phyloP scores from a whole-genome alignment of 1,284 basidiomycete species.

The Singerocomus rubriflavus region DNA sequence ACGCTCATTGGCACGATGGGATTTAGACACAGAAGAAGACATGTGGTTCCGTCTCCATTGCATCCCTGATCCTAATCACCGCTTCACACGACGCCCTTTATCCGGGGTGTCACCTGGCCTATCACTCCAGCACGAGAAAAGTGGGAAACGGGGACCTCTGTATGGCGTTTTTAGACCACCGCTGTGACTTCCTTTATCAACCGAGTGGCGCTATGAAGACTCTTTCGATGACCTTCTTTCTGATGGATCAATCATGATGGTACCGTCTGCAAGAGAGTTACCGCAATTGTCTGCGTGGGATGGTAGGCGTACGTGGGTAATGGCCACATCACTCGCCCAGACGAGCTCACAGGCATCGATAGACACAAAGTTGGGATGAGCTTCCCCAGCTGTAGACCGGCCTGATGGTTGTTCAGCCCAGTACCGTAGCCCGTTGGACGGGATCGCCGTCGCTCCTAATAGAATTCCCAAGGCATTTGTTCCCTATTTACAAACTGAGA shows the following conservation, averaged over 20 bases:
- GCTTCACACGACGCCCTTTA: not conserved
- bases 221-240: not conserved
- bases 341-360: too few species aligned
- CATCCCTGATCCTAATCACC: not conserved
- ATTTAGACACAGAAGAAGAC: slow-evolving; percentile 3
- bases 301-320: not conserved
- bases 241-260: not conserved
- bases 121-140: not conserved
- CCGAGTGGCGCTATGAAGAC: not conserved
- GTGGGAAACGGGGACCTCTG: too few species aligned
- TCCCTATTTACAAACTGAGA: slow-evolving; percentile 17
- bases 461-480: slow-evolving; percentile 17
- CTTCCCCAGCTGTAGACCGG: not conserved
- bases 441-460: not conserved
- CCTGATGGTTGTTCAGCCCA: not conserved
- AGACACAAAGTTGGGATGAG: not conserved
- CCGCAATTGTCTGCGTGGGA: not conserved
- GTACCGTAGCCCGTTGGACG: not conserved
- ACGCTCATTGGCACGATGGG: slow-evolving; percentile 13
- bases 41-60: not conserved
- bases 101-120: not conserved
- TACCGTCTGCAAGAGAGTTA: too few species aligned
- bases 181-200: not conserved
- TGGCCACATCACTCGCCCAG: not conserved
- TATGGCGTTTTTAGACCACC: not conserved